Evolutionary conservation across 2,329 filamentous ascomycete species (phyloP).

Genomic region (Aureobasidium subglaciale): DNA sequence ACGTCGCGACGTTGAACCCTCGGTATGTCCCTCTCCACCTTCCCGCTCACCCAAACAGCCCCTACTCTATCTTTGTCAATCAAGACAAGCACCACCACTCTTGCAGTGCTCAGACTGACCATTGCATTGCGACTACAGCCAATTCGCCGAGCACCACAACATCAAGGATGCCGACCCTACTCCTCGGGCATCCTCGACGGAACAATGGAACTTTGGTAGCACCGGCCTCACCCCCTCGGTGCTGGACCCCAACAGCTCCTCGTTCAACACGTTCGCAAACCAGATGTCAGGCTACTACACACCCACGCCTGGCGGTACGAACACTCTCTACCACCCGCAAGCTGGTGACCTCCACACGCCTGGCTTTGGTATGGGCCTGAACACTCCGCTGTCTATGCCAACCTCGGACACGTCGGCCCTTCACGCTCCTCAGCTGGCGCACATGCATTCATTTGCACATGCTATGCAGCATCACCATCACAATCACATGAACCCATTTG

Average conservation of each 20-base stretch:
- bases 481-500: constrained; percentile 50
- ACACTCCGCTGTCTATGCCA: constrained; percentile 77
- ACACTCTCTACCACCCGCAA: constrained; percentile 66
- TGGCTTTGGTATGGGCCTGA: constrained; percentile 59
- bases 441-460: constrained; percentile 58
- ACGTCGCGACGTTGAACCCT: constrained; percentile 34
- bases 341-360: constrained; percentile 85
- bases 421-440: constrained; percentile 50
- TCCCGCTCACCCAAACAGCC: neutral
- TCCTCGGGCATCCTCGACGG: constrained; percentile 63
- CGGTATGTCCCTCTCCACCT: constrained; percentile 32
- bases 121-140: constrained; percentile 26
- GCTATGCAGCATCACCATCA: constrained; percentile 55
- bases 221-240: constrained; percentile 71
- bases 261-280: constrained; percentile 71
- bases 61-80: neutral
- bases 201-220: constrained; percentile 59
- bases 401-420: constrained; percentile 56
- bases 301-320: constrained; percentile 73
- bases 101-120: constrained; percentile 17
- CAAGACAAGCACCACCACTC: neutral
- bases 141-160: constrained; percentile 41
- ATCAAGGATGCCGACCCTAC: constrained; percentile 77
- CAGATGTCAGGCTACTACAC: constrained; percentile 81
- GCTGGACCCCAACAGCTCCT: constrained; percentile 76